A percentile compares a stretch with the other conserved stretches of the same genome.
phyloP scores from a whole-genome alignment of 768 basidiomycete genomes.

The Royoungia palumana region DNA sequence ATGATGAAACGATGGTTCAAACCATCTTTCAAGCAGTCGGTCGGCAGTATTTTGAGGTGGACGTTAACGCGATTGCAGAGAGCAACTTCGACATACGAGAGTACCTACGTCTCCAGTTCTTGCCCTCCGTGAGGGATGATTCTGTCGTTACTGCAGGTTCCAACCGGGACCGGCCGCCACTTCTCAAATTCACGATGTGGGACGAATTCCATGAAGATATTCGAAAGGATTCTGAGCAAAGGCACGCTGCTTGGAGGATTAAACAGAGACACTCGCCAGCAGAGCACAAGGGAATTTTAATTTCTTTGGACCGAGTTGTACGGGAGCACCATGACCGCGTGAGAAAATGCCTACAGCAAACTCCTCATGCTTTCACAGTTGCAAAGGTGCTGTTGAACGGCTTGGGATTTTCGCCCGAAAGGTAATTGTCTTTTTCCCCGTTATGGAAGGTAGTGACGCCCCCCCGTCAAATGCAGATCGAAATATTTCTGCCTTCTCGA shows the following conservation, averaged over 20 bases:
- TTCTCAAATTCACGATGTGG: background rate
- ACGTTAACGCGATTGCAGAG: background rate
- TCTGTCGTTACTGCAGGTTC: background rate
- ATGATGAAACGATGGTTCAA: background rate
- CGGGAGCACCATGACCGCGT: background rate
- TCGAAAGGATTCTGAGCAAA: background rate
- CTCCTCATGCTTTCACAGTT: background rate
- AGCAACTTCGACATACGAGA: too few species aligned
- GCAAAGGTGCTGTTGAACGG: background rate
- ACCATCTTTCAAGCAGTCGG: background rate
- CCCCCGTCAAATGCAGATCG: background rate
- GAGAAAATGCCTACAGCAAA: background rate
- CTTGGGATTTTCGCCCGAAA: background rate
- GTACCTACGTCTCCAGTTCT: too few species aligned
- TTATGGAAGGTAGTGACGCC: too few species aligned
- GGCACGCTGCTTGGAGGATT: background rate
- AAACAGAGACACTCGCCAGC: background rate
- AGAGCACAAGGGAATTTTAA: background rate
- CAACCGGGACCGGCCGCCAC: background rate
- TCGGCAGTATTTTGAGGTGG: background rate
- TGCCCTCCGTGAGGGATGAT: too few species aligned
- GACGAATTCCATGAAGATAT: background rate
- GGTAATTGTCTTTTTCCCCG: background rate
- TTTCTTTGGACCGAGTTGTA: background rate
- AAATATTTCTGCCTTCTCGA: background rate